Evolutionary conservation across 2,329 filamentous ascomycete genomes (phyloP), one percentile per base, ranked within the genome.

Genomic region (Xylaria sp.): DNA sequence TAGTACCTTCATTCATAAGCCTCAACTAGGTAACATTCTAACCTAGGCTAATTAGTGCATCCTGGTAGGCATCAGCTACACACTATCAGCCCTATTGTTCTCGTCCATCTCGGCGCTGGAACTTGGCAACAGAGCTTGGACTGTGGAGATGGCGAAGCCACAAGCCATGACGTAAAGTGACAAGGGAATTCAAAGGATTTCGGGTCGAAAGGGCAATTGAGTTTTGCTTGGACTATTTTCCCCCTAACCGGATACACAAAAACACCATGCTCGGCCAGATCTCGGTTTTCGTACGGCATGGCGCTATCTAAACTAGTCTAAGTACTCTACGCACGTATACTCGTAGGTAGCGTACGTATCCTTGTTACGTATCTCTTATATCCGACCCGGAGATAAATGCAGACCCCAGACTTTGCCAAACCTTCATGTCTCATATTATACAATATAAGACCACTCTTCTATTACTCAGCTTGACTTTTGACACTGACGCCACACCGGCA

Each of bases 371-470:
- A 46, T 25, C 13, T 25, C 51, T 49, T 59, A 59, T 63, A 39
- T 60, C 65, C 60, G 65, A 13, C 33, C 49, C 46, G 62, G 61
- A 65, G 61, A 61, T 68, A 67, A 46, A 48, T 18, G 23, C 23
- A 48, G 51, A 25, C 51, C 33, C 36, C 25, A 63, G 61, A 54
- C 61, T 55, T 41, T 39, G 52, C 15, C 36, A 58, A 12, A 31
- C 15, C 23, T 31, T 6, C 33, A 31, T 46, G n/a, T 6, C 56
- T 58, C 48, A 58, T 25, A 58, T 20, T 25, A 41, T 20, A 33
- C 25, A 46, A 10, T 25, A 52, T 20, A n/a, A 43, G 55, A 59
- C 33, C 12, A 18, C 52, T 52, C 48, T 36, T 23, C 55, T 55
- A 60, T 68, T 49, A 60, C 48, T 64, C 61, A 61, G 61, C 61